Evolutionary conservation across 768 basidiomycete genomes (phyloP), one percentile per base, ranked within the genome.

Genomic region (Psilocybe azurescens): DNA sequence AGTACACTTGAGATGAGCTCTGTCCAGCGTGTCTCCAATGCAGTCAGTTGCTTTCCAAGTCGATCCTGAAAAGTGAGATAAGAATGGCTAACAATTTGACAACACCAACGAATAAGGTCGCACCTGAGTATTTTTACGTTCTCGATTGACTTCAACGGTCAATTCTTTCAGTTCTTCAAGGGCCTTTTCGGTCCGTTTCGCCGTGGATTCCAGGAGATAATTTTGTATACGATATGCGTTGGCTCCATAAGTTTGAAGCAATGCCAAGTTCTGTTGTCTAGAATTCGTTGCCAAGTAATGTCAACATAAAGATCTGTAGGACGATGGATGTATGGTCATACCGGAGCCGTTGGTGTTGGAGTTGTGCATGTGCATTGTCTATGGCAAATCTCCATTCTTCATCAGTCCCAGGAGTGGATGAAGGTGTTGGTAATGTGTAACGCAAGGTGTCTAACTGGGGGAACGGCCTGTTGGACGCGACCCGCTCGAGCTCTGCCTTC

Each of bases 171-270:
- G 66, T 64, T 90, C 87, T 69, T 94, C 94, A n/a, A 92, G 74
- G 9, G 86, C 79, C 64, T 80, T 82, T 73, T 95, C 94, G 7
- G 86, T 78, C 61, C 87, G 84, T 68, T 89, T 89, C 7, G 89
- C 87, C 36, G 89, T 86, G 28, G 87, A 83, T 73, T 97, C 94
- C 24, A 95, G 77, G 33, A 92, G 81, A 70, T 94, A 95, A 74
- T 98, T 99, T 71, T 93, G 89, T 74, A 95, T 88, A 63, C 91
- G 86, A 91, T 93, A 97, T 11, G 92, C 90, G 78, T 99, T 98
- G 16, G 89, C 78, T 3, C 93, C 97, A 70, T 97, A 95, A 36
- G 87, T 89, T 72, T 95, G 89, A 36, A 96, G 76, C 32, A 99
- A 78, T 3, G 89, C 84, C 55, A 94, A 76, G 78, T 97, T 98